Conservation (phyloP, 257 asterid species). For the Fraxinus pennsylvanica region DNA sequence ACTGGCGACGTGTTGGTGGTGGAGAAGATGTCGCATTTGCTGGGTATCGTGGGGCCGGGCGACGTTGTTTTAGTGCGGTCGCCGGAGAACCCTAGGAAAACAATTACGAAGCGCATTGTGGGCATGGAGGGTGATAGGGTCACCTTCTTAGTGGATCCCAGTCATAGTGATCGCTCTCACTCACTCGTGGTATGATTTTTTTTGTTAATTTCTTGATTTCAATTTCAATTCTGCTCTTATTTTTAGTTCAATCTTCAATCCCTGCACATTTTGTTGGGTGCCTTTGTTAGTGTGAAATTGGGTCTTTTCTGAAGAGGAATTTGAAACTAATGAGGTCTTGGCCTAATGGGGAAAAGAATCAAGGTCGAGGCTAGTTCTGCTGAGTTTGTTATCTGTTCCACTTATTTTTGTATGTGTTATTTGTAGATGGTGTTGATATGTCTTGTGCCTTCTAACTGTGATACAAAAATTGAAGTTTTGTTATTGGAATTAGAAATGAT, state of each 20-base stretch:
- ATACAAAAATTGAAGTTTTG: neutral
- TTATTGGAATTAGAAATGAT: neutral
- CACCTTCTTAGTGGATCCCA: constrained; percentile 67
- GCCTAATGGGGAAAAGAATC: neutral
- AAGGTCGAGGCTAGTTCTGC: neutral
- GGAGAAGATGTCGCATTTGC: constrained; percentile 69
- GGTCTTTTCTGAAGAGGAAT: constrained; percentile 2
- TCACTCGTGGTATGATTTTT: constrained; percentile 55
- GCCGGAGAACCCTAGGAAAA: constrained; percentile 80
- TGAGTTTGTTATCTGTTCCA: neutral
- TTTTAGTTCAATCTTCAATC: neutral
- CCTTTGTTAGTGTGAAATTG: constrained; percentile 1
- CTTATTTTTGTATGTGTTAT: neutral
- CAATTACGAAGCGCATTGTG: constrained; percentile 70
- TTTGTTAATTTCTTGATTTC: neutral
- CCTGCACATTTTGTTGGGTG: constrained; percentile 1
- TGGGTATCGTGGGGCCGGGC: constrained; percentile 71
- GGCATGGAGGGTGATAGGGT: constrained; percentile 82
- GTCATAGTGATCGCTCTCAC: constrained; percentile 39
- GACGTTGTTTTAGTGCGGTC: constrained; percentile 81
- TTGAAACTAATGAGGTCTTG: neutral
- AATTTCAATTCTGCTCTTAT: constrained; percentile 1
- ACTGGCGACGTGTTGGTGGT: constrained; percentile 85
- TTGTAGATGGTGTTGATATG: neutral
- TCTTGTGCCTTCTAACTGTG: neutral